phyloP scores from a whole-genome alignment of 257 asterid species.

The Schizonepeta tenuifolia region DNA sequence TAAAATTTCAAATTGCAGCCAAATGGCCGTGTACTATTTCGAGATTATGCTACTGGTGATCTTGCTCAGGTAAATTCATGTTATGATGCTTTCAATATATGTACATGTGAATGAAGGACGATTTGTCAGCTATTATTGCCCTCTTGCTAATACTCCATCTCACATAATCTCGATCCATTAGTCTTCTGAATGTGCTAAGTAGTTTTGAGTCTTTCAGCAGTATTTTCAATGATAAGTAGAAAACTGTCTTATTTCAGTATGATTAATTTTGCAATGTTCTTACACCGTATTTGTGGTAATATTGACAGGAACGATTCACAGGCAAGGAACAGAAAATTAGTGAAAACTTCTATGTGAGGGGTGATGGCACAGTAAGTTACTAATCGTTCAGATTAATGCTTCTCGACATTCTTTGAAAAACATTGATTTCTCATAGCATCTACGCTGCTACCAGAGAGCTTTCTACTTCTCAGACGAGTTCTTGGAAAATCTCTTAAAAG shows the following conservation, averaged over 20 bases:
- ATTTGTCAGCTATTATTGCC: background rate
- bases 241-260: background rate
- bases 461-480: constrained; percentile 92
- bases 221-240: background rate
- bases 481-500: constrained; percentile 64
- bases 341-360: constrained; percentile 95
- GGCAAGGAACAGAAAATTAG: constrained; percentile 93
- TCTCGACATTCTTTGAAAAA: constrained; percentile 24
- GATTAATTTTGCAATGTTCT: constrained; percentile 20
- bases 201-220: background rate
- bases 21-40: constrained; percentile 78
- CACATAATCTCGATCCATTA: background rate
- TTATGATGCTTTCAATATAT: background rate
- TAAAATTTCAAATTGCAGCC: constrained; percentile 57
- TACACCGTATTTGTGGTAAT: constrained; percentile 13
- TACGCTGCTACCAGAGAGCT: constrained; percentile 70
- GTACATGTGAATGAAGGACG: background rate
- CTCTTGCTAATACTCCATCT: background rate
- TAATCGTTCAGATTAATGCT: constrained; percentile 9
- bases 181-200: background rate
- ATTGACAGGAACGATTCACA: constrained; percentile 75
- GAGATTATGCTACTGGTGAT: constrained; percentile 98
- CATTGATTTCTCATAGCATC: constrained; percentile 31
- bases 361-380: constrained; percentile 95
- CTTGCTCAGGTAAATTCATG: constrained; percentile 84